These are phyloP conservation scores for Arachnopeziza araneosa DNA, from an alignment of 2,329 filamentous ascomycete genomes.

Conservation along the genomic window DNA sequence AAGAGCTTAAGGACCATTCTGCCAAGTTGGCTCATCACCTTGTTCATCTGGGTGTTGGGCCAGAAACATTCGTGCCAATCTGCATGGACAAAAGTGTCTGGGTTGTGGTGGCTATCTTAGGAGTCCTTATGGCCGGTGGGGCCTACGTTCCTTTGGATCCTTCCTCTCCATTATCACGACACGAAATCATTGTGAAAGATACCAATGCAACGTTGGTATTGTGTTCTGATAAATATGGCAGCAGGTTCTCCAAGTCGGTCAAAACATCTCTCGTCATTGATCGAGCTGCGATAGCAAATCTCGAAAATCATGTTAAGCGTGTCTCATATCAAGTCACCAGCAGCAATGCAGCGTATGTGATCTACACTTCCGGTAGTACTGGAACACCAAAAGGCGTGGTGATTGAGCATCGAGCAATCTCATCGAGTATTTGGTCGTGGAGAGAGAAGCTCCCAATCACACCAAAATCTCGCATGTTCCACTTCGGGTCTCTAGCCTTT, in stretches of 20 bases:
- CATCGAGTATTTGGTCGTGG: slow-evolving; percentile 21
- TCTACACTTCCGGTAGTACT: not conserved
- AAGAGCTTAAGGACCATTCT: not conserved
- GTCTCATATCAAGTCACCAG: not conserved
- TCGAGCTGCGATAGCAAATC: not conserved
- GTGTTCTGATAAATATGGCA: not conserved
- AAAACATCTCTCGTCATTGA: not conserved
- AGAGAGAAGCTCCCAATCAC: slow-evolving; percentile 24
- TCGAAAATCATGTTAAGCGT: not conserved
- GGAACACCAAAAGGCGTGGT: not conserved
- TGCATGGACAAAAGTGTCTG: slow-evolving; percentile 67
- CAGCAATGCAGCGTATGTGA: not conserved
- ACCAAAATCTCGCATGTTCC: slow-evolving; percentile 7
- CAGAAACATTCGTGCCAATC: not conserved
- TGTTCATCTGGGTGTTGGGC: not conserved
- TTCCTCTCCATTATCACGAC: slow-evolving; percentile 48
- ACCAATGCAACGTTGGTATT: not conserved
- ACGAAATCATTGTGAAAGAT: not conserved
- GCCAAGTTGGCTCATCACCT: slow-evolving; percentile 2
- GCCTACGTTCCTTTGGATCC: slow-evolving; percentile 72
- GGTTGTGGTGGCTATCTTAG: slow-evolving; percentile 68
- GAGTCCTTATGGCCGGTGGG: slow-evolving; percentile 64
- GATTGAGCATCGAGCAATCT: not conserved
- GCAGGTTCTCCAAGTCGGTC: not conserved
- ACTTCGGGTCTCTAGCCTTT: slow-evolving; percentile 4